Evolutionary conservation across 306 rosid genomes (phyloP).

Genomic region (Cicer pinnatifidum): DNA sequence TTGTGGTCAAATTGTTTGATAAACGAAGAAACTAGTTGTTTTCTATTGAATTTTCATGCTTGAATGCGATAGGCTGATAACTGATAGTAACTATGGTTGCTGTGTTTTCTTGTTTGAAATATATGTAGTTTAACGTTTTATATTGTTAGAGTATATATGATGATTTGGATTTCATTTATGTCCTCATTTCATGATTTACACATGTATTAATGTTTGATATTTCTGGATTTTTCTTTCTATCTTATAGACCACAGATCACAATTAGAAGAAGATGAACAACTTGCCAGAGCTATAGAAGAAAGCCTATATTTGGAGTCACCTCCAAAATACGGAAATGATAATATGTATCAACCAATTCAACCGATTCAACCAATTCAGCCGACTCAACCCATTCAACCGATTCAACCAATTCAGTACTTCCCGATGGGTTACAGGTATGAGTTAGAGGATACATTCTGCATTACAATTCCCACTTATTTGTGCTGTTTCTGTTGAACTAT

Average conservation of each 20-base stretch:
- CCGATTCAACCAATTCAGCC: too few relatives aligned
- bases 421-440: constrained; percentile 76
- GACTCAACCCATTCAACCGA: not conserved
- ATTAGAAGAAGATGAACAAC: constrained; percentile 84
- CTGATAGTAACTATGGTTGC: constrained; percentile 23
- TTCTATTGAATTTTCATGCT: constrained; percentile 11
- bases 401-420: constrained; percentile 52
- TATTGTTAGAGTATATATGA: constrained; percentile 27
- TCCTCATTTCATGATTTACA: not conserved
- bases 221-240: constrained; percentile 15
- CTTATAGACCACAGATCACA: constrained; percentile 58
- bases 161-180: constrained; percentile 12
- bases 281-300: constrained; percentile 89
- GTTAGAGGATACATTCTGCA: constrained; percentile 14
- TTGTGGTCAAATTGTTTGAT: constrained; percentile 16
- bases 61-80: not conserved
- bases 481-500: constrained; percentile 14
- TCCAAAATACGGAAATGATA: constrained; percentile 68
- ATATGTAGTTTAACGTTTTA: constrained; percentile 14
- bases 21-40: constrained; percentile 1
- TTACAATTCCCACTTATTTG: constrained; percentile 21
- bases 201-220: not conserved
- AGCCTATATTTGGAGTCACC: constrained; percentile 77
- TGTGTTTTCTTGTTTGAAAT: not conserved
- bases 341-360: constrained; percentile 57